Evolutionary conservation across 2,329 filamentous ascomycete genomes (phyloP), one percentile per base, ranked within the genome.

Genomic region (Arthroderma uncinatum): DNA sequence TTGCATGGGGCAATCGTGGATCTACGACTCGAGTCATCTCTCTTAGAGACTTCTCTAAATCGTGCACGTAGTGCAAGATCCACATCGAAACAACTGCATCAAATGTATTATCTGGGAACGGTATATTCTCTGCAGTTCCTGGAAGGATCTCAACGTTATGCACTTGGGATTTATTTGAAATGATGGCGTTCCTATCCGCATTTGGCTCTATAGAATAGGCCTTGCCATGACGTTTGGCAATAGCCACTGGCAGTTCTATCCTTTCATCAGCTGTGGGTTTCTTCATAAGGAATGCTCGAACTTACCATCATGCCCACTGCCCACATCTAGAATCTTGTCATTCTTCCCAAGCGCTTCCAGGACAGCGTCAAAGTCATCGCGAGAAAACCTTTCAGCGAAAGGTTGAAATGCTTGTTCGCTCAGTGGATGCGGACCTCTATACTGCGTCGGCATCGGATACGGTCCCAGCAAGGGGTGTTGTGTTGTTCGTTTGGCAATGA

Each of bases 71-170:
- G n/a, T 57, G 50, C 2, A 59, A 19, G 8, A 52, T 44, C 30
- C 25, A 57, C 16, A 53, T 50, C 12, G 55, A 48, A 19, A 53
- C 44, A n/a, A 37, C 55, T 2, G 50, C 55, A 21, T 59, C 58
- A 34, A 59, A 59, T 25, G 25, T 57, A 6, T 47, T 28, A 25
- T 47, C 52, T 40, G 23, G 28, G 30, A 57, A 59, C 23, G 55
- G 58, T 4, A 59, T 16, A 33, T 33, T 36, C 10, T 21, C 52
- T 14, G 12, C 25, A 19, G 8, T 28, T 7, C 23, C 44, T 16
- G 23, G 14, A 4, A 48, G 44, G 19, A 28, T 9, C 9, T 47
- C 40, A 28, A 47, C 40, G 12, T 47, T 28, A 25, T 9, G 16
- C 21, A 12, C 16, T 10, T 47, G 40, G 12, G 19, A 9, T 25